Evolutionary conservation across 2,329 filamentous ascomycete genomes (phyloP), one percentile per base, ranked within the genome.

Genomic region (Nemania sp.): DNA sequence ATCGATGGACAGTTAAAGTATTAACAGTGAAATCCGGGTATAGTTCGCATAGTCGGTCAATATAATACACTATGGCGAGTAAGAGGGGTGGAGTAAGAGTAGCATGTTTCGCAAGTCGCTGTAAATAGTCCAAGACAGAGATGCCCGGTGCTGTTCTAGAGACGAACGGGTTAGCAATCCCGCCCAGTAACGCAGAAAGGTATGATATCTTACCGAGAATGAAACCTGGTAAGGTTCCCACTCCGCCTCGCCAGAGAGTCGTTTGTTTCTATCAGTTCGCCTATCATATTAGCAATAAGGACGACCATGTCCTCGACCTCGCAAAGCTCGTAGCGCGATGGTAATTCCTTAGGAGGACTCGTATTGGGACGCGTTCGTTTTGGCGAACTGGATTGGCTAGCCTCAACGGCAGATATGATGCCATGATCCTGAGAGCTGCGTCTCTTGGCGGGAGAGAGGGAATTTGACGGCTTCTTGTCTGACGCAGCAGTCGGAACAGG

Each of bases 61-160:
- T 97, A 68, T 97, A 99, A 70, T 95, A 99, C 52, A 99, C 94
- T 91, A 99, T 97, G 64, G 92, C 94, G 30, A 99, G 83, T n/a
- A 99, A 80, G 45, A 99, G 88, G 0, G 94, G 93, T 11, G 94
- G 92, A 6, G 91, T 91, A 3, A 99, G 80, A 0, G 93, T 97
- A 22, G 94, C 94, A 70, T 99, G 94, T 54, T 91, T 91, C 20
- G 95, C 94, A 53, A 99, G 80, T 59, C 94, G 87, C 66, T 94
- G 89, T 30, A 99, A 81, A 70, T 99, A 99, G 70, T 99, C 94
- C 57, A 88, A 80, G 26, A 99, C 93, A 22, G 91, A 96, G 55
- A 99, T 99, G 47, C 90, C 92, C 6, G 94, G 94, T 1, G 94
- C 74, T 3, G 81, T 84, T 60, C 80, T 82, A 48, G 36, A 43